phyloP scores from a whole-genome alignment of 2,329 filamentous ascomycete species.

The Talaromyces sp. region DNA sequence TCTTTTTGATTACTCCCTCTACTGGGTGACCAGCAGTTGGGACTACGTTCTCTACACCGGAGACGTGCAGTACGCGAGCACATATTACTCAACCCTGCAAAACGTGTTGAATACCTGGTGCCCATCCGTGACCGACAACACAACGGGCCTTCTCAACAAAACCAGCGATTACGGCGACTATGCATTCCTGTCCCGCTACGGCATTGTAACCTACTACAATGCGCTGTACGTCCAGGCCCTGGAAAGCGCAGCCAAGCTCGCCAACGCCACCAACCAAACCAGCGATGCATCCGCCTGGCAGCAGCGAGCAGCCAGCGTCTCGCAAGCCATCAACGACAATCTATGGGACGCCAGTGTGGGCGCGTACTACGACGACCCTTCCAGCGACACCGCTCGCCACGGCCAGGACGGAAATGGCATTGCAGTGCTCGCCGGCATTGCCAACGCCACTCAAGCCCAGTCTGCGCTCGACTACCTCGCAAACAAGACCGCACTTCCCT shows the following conservation, averaged over 20 bases:
- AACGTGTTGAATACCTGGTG: constrained; percentile 45
- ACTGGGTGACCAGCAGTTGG: constrained; percentile 47
- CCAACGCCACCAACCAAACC: constrained; percentile 7
- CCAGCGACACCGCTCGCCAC: constrained; percentile 10
- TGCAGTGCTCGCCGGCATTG: constrained; percentile 23
- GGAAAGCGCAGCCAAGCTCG: constrained; percentile 11
- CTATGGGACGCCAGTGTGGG: constrained; percentile 12
- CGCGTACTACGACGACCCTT: constrained; percentile 10
- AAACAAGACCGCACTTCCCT: constrained; percentile 29
- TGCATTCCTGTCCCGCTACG: constrained; percentile 45
- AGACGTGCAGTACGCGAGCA: constrained; percentile 36
- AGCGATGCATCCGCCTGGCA: constrained; percentile 10
- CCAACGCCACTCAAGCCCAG: constrained; percentile 16
- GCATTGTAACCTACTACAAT: constrained; percentile 49
- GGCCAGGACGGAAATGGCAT: constrained; percentile 15
- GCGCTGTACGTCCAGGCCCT: constrained; percentile 14
- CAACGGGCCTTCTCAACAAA: constrained; percentile 40
- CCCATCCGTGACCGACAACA: constrained; percentile 34
- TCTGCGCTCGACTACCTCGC: constrained; percentile 37
- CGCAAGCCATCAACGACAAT: constrained; percentile 7
- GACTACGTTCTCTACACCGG: constrained; percentile 49
- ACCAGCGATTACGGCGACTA: constrained; percentile 46
- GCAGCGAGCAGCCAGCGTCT: constrained; percentile 6
- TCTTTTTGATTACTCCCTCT: constrained; percentile 50
- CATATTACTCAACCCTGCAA: constrained; percentile 39